Evolutionary conservation across 139 green algal species (phyloP).

Genomic region (Chlamydomonas asymmetrica): DNA sequence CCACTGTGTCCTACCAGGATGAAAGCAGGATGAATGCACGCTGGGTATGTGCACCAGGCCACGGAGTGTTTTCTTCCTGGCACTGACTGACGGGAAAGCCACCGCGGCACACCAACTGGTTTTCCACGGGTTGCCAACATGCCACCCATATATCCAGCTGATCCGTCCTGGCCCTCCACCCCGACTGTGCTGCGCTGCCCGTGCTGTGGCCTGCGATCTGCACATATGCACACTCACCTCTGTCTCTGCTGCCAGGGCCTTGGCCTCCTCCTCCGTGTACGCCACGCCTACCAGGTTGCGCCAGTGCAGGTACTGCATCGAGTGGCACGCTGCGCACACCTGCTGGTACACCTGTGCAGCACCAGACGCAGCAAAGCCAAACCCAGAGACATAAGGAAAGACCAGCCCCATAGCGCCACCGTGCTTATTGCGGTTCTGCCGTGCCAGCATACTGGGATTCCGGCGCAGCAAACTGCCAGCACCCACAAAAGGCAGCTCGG

Average conservation of each 20-base stretch:
- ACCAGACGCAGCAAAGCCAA: neutral
- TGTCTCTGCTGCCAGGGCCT: slow-evolving; percentile 88
- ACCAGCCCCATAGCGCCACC: too few species aligned
- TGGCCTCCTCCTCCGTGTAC: slow-evolving; percentile 98
- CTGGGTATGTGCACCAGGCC: neutral
- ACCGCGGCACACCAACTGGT: too few species aligned
- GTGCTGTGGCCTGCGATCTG: neutral
- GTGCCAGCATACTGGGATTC: too few species aligned
- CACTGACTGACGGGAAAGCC: too few species aligned
- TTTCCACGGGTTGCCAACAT: neutral
- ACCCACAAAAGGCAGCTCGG: too few species aligned
- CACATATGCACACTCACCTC: slow-evolving; percentile 54
- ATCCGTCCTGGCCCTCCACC: neutral
- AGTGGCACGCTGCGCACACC: slow-evolving; percentile 98
- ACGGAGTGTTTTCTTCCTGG: too few species aligned
- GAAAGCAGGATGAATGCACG: too few species aligned
- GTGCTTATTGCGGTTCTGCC: too few species aligned
- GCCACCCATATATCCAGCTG: neutral
- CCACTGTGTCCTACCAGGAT: too few species aligned
- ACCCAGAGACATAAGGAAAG: slow-evolving; percentile 8
- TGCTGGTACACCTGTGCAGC: slow-evolving; percentile 63
- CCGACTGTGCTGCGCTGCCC: neutral
- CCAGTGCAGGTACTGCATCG: slow-evolving; percentile 90
- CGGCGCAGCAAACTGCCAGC: too few species aligned
- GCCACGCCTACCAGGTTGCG: slow-evolving; percentile 93